phyloP scores from a whole-genome alignment of 257 asterid genomes.

The Solanum pimpinellifolium region DNA sequence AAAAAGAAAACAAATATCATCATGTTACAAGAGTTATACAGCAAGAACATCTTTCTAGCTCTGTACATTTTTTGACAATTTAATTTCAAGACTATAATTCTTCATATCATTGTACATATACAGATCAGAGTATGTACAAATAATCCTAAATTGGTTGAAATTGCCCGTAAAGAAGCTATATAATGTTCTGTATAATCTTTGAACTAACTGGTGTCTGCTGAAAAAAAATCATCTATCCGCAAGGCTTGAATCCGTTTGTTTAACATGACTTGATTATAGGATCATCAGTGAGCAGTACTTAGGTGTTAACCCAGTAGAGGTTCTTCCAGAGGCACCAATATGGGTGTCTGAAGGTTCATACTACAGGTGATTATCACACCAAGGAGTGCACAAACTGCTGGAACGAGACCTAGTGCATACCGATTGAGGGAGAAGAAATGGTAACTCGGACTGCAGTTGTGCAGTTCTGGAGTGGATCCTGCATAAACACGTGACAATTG shows the following conservation, averaged over 20 bases:
- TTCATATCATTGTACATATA: not conserved
- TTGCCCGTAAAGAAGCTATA: not conserved
- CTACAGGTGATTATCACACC: constrained; percentile 57
- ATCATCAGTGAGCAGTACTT: not conserved
- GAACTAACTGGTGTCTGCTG: not conserved
- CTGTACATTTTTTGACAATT: not conserved
- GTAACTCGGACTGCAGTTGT: constrained; percentile 1
- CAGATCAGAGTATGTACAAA: not conserved
- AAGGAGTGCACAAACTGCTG: constrained; percentile 54
- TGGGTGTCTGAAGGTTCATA: constrained; percentile 45
- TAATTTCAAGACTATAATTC: not conserved
- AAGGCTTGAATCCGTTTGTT: not conserved
- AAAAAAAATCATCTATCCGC: not conserved
- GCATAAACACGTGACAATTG: constrained; percentile 2
- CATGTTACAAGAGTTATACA: not conserved
- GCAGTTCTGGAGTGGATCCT: constrained; percentile 38
- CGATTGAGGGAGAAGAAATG: constrained; percentile 34
- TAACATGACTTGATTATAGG: not conserved
- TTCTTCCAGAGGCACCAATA: constrained; percentile 20
- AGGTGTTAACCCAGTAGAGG: constrained; percentile 43
- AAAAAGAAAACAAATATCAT: not conserved
- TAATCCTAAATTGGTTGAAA: not conserved
- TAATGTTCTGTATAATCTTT: not conserved
- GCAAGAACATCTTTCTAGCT: not conserved
- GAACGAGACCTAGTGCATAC: constrained; percentile 70